phyloP scores from a whole-genome alignment of 225 moss, liverwort and hornwort genomes.

The Pseudoscleropodium purum region DNA sequence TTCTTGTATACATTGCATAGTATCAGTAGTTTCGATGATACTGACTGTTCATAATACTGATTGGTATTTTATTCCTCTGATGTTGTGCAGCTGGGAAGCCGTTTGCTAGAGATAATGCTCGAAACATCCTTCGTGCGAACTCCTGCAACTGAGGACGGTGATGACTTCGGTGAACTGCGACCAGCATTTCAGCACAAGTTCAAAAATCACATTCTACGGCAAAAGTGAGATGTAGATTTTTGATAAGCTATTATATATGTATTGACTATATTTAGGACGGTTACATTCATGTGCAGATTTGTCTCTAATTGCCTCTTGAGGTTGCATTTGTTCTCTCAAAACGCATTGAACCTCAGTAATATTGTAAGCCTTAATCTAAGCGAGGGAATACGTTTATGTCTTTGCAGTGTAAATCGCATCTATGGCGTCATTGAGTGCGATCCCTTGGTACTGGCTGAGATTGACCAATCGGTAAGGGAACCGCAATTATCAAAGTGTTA shows the following conservation, averaged over 20 bases:
- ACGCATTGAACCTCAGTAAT: background rate
- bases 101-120: slow-evolving; percentile 64
- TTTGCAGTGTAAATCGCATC: slow-evolving; percentile 34
- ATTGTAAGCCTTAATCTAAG: background rate
- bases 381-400: background rate
- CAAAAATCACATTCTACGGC: slow-evolving; percentile 27
- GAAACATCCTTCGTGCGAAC: slow-evolving; percentile 63
- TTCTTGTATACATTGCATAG: background rate
- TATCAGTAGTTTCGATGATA: background rate
- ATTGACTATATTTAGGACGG: background rate
- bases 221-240: slow-evolving; percentile 17
- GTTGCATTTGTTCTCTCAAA: background rate
- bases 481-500: background rate
- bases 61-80: background rate
- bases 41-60: background rate
- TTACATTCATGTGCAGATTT: background rate
- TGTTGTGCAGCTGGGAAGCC: slow-evolving; percentile 56
- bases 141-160: slow-evolving; percentile 56
- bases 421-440: slow-evolving; percentile 88
- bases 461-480: slow-evolving; percentile 73
- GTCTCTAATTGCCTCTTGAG: background rate
- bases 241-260: background rate
- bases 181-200: slow-evolving; percentile 84
- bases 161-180: slow-evolving; percentile 62
- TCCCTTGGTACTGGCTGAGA: slow-evolving; percentile 55